Evolutionary conservation across 169 alveolate genomes (phyloP), one percentile per base, ranked within the genome.

Genomic region (Besnoitia besnoiti): DNA sequence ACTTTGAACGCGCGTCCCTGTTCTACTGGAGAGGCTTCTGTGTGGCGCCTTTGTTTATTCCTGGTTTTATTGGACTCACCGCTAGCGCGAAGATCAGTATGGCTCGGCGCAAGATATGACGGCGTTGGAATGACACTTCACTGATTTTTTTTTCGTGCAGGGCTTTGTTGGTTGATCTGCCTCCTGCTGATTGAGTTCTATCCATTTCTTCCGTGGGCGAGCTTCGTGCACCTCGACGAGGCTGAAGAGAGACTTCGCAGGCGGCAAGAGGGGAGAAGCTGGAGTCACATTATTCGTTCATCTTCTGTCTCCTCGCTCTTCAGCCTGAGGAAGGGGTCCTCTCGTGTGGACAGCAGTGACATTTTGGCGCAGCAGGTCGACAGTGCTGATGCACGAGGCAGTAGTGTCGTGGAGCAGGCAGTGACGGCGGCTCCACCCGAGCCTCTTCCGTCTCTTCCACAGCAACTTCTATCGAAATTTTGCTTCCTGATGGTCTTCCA

Each of bases 151-250:
- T 33, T 10, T 73, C 19, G 37, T 30, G 59, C 59, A 77, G 87
- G 87, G 16, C 76, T 91, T 85, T 91, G 94, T 62, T 84, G 82
- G 44, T 33, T 84, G 42, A 40, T 91, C 46, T 73, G 90, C 46
- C 33, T 91, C 47, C 44, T 91, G 44, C 51, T 91, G 80, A 42
- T 91, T 47, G 87, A 77, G 62, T 84, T 80, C 85, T 47, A 84
- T 37, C 94, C 87, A 16, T 91, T 91, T 88, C 75, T 80, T n/a
- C 94, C 94, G 46, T 91, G 94, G 94, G 82, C 87, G 87, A 89
- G 87, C 59, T 91, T 91, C 59, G 82, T 85, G 55, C 91, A 84
- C 33, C 82, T 91, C 8, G 94, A 91, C n/a, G 87, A 77, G 40
- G 87, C 59, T 12, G 21, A 39, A 59, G 87, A 77, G 59, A n/a